phyloP scores from a whole-genome alignment of 2,329 filamentous ascomycete genomes.

The Beauveria asiatica region DNA sequence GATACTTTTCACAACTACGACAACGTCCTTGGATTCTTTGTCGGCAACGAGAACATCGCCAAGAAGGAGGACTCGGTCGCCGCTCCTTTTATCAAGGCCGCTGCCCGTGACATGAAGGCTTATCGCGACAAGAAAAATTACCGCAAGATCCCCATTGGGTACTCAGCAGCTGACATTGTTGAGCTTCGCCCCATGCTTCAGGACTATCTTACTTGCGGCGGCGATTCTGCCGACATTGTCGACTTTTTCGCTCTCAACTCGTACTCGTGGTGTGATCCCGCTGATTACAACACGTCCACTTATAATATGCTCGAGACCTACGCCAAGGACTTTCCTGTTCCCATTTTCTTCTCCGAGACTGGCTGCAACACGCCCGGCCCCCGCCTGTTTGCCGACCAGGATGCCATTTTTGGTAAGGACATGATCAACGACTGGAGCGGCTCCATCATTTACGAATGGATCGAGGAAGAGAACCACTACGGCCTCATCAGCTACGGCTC shows the following conservation, averaged over 20 bases:
- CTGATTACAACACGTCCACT: slow-evolving; percentile 53
- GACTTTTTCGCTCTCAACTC: slow-evolving; percentile 85
- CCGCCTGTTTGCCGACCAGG: slow-evolving; percentile 62
- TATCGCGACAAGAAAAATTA: slow-evolving; percentile 70
- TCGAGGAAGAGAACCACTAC: slow-evolving; percentile 75
- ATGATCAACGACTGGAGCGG: slow-evolving; percentile 69
- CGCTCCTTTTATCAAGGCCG: slow-evolving; percentile 77
- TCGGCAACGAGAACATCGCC: slow-evolving; percentile 83
- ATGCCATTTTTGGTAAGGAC: slow-evolving; percentile 63
- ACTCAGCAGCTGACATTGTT: slow-evolving; percentile 79
- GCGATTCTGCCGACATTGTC: slow-evolving; percentile 57
- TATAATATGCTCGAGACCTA: slow-evolving; percentile 61
- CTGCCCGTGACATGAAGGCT: slow-evolving; percentile 71
- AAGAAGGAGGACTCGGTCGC: slow-evolving; percentile 48
- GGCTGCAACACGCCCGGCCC: slow-evolving; percentile 64
- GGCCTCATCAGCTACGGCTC: slow-evolving; percentile 70
- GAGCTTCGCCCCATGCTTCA: slow-evolving; percentile 54
- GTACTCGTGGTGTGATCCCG: slow-evolving; percentile 68
- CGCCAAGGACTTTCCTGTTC: slow-evolving; percentile 65
- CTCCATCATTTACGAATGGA: slow-evolving; percentile 84
- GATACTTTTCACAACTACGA: slow-evolving; percentile 70
- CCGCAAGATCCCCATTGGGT: slow-evolving; percentile 74
- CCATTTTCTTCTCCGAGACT: slow-evolving; percentile 84
- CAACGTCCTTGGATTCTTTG: slow-evolving; percentile 75
- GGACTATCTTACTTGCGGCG: slow-evolving; percentile 70